phyloP scores from a whole-genome alignment of 108 stramenopile species.

The Skeletonema menzelii region DNA sequence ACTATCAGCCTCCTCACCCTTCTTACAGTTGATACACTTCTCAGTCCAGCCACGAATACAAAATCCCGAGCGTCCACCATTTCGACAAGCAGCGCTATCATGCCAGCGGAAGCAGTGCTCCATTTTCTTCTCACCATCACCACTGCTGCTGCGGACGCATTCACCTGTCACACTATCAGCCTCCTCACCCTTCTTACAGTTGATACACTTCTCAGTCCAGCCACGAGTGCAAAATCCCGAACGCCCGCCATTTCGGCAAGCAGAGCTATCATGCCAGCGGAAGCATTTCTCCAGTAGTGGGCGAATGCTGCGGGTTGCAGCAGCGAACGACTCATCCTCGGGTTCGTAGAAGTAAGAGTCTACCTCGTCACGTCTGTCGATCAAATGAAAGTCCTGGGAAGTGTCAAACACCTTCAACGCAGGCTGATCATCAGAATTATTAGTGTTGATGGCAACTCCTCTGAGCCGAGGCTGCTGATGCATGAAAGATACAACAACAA shows the following conservation, averaged over 20 bases:
- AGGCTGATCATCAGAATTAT: background rate
- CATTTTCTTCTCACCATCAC: background rate
- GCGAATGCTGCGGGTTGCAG: background rate
- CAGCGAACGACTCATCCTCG: background rate
- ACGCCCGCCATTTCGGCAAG: conserved; percentile 10
- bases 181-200: too few relatives aligned
- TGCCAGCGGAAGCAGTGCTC: background rate
- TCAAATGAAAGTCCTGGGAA: background rate
- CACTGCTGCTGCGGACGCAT: too few relatives aligned
- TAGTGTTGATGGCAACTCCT: background rate
- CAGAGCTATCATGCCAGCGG: background rate
- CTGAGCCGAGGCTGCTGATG: background rate
- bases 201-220: background rate
- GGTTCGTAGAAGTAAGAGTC: background rate
- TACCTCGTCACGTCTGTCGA: background rate
- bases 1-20: background rate
- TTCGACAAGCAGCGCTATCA: background rate
- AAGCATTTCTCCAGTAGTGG: background rate
- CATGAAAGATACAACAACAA: background rate
- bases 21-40: background rate
- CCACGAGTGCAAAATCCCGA: background rate
- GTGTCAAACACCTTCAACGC: background rate
- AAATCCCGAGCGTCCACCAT: conserved; percentile 4
- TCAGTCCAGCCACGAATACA: background rate
- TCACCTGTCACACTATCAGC: too few relatives aligned